phyloP scores from a whole-genome alignment of 2,329 filamentous ascomycete species.

The Colletotrichum viniferum region DNA sequence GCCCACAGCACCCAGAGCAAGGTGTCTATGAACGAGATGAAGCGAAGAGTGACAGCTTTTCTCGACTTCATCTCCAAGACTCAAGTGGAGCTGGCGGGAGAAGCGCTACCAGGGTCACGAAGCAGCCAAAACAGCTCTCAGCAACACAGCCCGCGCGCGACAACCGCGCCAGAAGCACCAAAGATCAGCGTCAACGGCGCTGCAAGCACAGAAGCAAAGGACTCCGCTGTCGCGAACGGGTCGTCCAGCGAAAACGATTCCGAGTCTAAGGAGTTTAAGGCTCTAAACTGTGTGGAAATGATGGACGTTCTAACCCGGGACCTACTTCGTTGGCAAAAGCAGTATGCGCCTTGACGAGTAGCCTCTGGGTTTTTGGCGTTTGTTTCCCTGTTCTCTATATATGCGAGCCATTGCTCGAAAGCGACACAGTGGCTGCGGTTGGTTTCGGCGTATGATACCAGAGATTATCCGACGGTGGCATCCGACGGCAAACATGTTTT shows the following conservation, averaged over 20 bases:
- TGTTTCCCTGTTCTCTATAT: constrained; percentile 43
- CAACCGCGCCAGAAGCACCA: constrained; percentile 23
- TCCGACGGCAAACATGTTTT: not conserved
- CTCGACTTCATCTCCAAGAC: constrained; percentile 89
- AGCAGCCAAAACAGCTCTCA: constrained; percentile 33
- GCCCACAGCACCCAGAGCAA: constrained; percentile 63
- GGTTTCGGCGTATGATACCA: constrained; percentile 16
- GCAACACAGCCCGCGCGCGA: constrained; percentile 26
- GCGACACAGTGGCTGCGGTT: not conserved
- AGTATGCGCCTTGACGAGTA: constrained; percentile 52
- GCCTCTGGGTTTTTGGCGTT: constrained; percentile 36
- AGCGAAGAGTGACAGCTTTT: constrained; percentile 81
- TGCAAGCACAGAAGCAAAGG: constrained; percentile 22
- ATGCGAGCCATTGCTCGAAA: not conserved
- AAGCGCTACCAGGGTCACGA: constrained; percentile 47
- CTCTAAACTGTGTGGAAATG: constrained; percentile 83
- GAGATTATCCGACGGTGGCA: not conserved
- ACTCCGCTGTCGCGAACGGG: not conserved
- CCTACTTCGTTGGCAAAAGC: constrained; percentile 84
- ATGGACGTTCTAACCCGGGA: constrained; percentile 85
- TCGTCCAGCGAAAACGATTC: constrained; percentile 25
- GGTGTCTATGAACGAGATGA: constrained; percentile 87
- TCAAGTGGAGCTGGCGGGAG: constrained; percentile 83
- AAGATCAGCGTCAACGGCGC: constrained; percentile 18
- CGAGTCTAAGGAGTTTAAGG: constrained; percentile 66